Conservation (phyloP, 2,329 filamentous ascomycete species). For the Xylaria multiplex region DNA sequence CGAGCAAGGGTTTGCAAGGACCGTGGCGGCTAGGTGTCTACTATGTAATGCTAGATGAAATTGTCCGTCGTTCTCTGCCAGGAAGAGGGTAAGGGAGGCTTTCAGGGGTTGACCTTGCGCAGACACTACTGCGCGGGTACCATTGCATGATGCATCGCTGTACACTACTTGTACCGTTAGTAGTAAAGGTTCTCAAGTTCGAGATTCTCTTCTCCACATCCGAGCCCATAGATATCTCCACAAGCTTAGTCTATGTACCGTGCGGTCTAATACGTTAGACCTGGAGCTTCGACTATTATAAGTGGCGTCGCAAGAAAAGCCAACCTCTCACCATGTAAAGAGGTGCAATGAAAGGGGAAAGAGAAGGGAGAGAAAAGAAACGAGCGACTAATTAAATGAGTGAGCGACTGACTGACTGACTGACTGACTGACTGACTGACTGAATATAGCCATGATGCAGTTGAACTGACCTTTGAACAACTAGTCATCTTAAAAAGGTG, state of each 20-base stretch:
- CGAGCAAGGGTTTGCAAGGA: slow-evolving; percentile 43
- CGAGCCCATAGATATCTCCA: slow-evolving; percentile 4
- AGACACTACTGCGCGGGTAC: slow-evolving; percentile 39
- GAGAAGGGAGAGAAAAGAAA: background rate
- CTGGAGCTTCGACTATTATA: background rate
- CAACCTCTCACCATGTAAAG: slow-evolving; percentile 1
- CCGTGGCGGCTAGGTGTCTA: slow-evolving; percentile 48
- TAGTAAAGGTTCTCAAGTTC: slow-evolving; percentile 10
- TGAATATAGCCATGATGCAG: background rate
- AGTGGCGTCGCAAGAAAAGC: slow-evolving; percentile 10
- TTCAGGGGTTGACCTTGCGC: slow-evolving; percentile 47
- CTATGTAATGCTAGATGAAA: slow-evolving; percentile 54
- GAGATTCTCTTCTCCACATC: slow-evolving; percentile 22
- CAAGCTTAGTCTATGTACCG: slow-evolving; percentile 2
- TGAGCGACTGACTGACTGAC: background rate
- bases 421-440: background rate
- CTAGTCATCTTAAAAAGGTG: background rate
- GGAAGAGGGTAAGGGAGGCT: slow-evolving; percentile 41
- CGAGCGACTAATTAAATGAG: too few relatives aligned
- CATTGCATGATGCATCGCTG: slow-evolving; percentile 44
- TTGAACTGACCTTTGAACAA: background rate
- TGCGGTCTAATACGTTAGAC: slow-evolving; percentile 8
- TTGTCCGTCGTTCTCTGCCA: slow-evolving; percentile 51
- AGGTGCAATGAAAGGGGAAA: background rate
- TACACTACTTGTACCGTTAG: slow-evolving; percentile 20